Evolutionary conservation across 1,284 basidiomycete genomes (phyloP), one percentile per base, ranked within the genome.

Genomic region (Ganoderma sinense): DNA sequence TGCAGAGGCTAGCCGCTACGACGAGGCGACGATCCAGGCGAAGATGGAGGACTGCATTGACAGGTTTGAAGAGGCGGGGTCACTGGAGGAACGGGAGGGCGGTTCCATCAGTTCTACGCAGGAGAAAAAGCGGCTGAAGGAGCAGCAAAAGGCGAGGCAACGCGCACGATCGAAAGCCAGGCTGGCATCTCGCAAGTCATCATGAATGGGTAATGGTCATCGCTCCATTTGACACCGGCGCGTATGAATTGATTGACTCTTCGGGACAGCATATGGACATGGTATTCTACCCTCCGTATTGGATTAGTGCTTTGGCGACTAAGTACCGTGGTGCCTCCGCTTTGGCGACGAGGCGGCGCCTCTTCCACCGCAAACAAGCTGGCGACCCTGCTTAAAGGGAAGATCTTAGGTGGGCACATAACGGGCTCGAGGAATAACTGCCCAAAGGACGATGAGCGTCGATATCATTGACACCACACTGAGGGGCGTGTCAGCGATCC

Each of bases 1-100:
- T 26, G 75, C 70, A 39, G 80, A 83, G 60, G 66, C 83, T 60
- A 69, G 71, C 56, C 75, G 76, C 58, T 79, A 84, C 61, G 82
- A 83, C 62, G 78, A 77, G 69, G 75, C 74, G 36, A 66, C 82
- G 40, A 80, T 93, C 4, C 90, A 92, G 78, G 76, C 80, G 55
- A 88, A 88, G 78, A 94, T 94, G 91, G 92, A 92, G 74, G 81
- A 77, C 23, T 89, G 88, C 77, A 91, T 94, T 64, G 88, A 89
- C 65, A 80, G 82, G 31, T 87, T 89, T 76, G 75, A 89, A 72
- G 76, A 65, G 45, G 80, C 77, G 62, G 80, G 83, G 26, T 82
- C 83, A 66, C 79, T 78, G 67, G 88, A 89, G 73, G 88, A 89
- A 68, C 79, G 76, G 51, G 84, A 82, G 10, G 90, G 89, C 39